Evolutionary conservation across 2,329 filamentous ascomycete genomes (phyloP).

Genomic region (Botrytis pseudocinerea): DNA sequence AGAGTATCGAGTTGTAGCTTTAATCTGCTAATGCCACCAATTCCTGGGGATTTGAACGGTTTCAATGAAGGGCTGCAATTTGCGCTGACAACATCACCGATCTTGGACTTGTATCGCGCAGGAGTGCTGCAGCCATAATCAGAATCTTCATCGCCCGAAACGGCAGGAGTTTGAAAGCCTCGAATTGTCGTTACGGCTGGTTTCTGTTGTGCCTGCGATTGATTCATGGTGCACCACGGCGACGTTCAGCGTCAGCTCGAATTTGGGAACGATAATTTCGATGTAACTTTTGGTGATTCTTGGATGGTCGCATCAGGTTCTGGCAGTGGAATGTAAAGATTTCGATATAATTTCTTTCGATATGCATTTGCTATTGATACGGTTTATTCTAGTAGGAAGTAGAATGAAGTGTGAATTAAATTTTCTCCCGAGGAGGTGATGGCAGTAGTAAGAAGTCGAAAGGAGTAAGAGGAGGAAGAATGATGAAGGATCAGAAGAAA

Average conservation of each 20-base stretch:
- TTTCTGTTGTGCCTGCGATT: conserved; percentile 26
- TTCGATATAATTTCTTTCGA: conserved; percentile 35
- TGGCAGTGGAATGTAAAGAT: conserved; percentile 29
- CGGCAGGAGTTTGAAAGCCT: conserved; percentile 42
- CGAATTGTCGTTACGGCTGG: conserved; percentile 40
- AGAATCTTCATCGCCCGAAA: conserved; percentile 57
- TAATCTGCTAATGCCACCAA: conserved; percentile 78
- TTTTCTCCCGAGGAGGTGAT: conserved; percentile 8
- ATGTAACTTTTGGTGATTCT: conserved; percentile 39
- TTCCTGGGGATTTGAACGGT: conserved; percentile 46
- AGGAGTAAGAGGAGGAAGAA: neutral
- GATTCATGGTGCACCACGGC: conserved; percentile 39
- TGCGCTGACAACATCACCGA: conserved; percentile 49
- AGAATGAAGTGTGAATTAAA: neutral
- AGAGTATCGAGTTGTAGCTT: conserved; percentile 80
- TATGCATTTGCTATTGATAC: conserved; percentile 40
- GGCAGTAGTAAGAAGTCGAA: neutral
- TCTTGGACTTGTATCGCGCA: conserved; percentile 35
- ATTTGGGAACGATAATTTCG: conserved; percentile 42
- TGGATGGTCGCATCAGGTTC: conserved; percentile 39
- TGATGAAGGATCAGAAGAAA: conserved; percentile 8
- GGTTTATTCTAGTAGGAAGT: neutral
- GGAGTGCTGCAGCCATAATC: conserved; percentile 49
- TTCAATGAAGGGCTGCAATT: conserved; percentile 64
- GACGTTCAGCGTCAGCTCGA: conserved; percentile 41